Evolutionary conservation across 2,329 filamentous ascomycete genomes (phyloP), one percentile per base, ranked within the genome.

Genomic region (Claviceps arundinis): DNA sequence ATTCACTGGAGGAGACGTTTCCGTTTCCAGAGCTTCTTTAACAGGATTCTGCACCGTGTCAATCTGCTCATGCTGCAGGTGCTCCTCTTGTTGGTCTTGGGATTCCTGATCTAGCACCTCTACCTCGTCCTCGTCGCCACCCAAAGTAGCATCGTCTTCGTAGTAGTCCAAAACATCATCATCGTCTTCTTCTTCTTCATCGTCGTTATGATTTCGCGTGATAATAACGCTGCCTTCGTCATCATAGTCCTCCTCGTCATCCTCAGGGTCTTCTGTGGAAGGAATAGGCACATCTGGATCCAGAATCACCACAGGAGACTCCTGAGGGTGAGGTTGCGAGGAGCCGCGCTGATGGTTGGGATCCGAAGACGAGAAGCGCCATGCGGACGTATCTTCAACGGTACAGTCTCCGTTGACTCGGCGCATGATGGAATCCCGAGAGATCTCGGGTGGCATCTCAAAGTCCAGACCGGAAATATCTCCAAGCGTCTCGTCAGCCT

Each of bases 201-300:
- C 77, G 22, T 84, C 78, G 26, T 74, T 72, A 61, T 84, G 76
- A 42, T 81, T 73, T 59, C 45, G n/a, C 13, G 85, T 87, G 61
- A 90, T 82, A 47, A 85, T 75, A 50, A 85, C 75, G 54, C 81
- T 82, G 26, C 73, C 75, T 55, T 75, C 76, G 43, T 76, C 74
- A 24, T 73, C 72, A 41, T 76, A 69, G 3, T 73, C 68, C 13
- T 74, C 65, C 8, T 81, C 77, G n/a, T 77, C 74, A 43, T 81
- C 64, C 41, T 80, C 71, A 1, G 77, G 79, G 57, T 82, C 82
- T 67, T 96, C 91, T 14, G 89, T 84, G 38, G 88, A 94, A 19
- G 88, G 90, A 59, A 96, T 88, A 0, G 91, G 87, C 42, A 93
- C 79, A 65, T 97, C 91, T 6, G 91, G 91, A 64, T 97, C 89